Conservation (phyloP, 2,329 filamentous ascomycete genomes). For the Paecilomyces variotii region DNA sequence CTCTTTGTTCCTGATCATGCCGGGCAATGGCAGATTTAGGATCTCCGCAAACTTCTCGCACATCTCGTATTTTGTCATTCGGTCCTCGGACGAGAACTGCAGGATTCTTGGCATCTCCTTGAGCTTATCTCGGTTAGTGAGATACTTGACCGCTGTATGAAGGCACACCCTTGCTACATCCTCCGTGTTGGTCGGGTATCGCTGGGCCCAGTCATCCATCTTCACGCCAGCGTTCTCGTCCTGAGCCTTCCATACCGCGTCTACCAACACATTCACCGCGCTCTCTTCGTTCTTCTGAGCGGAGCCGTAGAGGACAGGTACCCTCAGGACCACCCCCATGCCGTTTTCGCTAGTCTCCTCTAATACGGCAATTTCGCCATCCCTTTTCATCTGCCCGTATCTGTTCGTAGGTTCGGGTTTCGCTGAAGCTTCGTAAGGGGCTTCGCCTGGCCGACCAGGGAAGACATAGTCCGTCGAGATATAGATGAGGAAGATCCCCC, state of each 20-base stretch:
- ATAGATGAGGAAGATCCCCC: slow-evolving; percentile 49
- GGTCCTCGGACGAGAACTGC: slow-evolving; percentile 81
- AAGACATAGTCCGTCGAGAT: slow-evolving; percentile 71
- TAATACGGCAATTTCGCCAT: slow-evolving; percentile 64
- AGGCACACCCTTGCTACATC: slow-evolving; percentile 73
- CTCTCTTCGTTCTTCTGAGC: slow-evolving; percentile 65
- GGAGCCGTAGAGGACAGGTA: slow-evolving; percentile 79
- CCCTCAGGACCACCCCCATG: slow-evolving; percentile 62
- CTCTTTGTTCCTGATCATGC: slow-evolving; percentile 58
- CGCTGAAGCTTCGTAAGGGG: slow-evolving; percentile 65
- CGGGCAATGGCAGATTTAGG: slow-evolving; percentile 62
- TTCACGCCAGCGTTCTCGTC: slow-evolving; percentile 52
- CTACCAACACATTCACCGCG: slow-evolving; percentile 74
- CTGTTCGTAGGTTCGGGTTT: slow-evolving; percentile 65
- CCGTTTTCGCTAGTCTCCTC: slow-evolving; percentile 48
- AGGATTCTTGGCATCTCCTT: slow-evolving; percentile 58
- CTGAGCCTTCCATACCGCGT: slow-evolving; percentile 66
- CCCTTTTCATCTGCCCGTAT: slow-evolving; percentile 66
- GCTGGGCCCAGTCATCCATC: slow-evolving; percentile 79
- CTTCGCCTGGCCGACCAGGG: slow-evolving; percentile 68
- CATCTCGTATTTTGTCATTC: slow-evolving; percentile 84
- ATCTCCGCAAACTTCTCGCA: slow-evolving; percentile 70
- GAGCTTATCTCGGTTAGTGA: slow-evolving; percentile 42
- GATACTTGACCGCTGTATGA: slow-evolving; percentile 65
- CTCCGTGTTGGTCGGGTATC: slow-evolving; percentile 83